Conservation (phyloP, 805 yeast species). For the Candida nemodendra region DNA sequence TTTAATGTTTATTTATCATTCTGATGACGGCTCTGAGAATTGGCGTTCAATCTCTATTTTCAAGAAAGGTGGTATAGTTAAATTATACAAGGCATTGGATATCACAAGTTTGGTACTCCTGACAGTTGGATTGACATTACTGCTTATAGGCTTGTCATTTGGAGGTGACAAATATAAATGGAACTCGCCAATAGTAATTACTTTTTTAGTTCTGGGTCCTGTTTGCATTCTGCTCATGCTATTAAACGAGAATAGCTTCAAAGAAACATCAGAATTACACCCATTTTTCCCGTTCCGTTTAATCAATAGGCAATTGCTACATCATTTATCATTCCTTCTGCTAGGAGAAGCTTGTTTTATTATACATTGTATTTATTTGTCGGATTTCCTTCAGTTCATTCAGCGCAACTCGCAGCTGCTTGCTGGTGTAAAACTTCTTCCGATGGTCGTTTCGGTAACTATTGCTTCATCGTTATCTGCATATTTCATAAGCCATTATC, state of each 20-base stretch:
- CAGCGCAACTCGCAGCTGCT: slow-evolving; percentile 40
- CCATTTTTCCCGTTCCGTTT: slow-evolving; percentile 49
- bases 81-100: slow-evolving; percentile 7
- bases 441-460: slow-evolving; percentile 44
- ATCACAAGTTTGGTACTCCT: slow-evolving; percentile 38
- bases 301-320: slow-evolving; percentile 30
- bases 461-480: slow-evolving; percentile 42
- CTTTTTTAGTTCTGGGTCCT: slow-evolving; percentile 48
- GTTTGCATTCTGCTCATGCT: slow-evolving; percentile 34
- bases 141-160: slow-evolving; percentile 52
- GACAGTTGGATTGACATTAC: slow-evolving; percentile 42
- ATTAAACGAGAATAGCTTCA: slow-evolving; percentile 35
- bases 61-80: background rate
- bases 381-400: slow-evolving; percentile 51
- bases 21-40: background rate
- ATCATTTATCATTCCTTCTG: slow-evolving; percentile 7
- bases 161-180: slow-evolving; percentile 58
- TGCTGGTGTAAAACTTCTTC: slow-evolving; percentile 48
- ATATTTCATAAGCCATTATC: slow-evolving; percentile 35
- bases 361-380: slow-evolving; percentile 36
- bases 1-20: slow-evolving; percentile 19
- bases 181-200: slow-evolving; percentile 53
- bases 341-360: slow-evolving; percentile 43
- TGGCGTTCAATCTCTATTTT: background rate
- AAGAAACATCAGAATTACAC: slow-evolving; percentile 15